These are phyloP conservation scores for Hypoxylon sp. DNA, from an alignment of 2,329 filamentous ascomycete species.

Conservation along the genomic window DNA sequence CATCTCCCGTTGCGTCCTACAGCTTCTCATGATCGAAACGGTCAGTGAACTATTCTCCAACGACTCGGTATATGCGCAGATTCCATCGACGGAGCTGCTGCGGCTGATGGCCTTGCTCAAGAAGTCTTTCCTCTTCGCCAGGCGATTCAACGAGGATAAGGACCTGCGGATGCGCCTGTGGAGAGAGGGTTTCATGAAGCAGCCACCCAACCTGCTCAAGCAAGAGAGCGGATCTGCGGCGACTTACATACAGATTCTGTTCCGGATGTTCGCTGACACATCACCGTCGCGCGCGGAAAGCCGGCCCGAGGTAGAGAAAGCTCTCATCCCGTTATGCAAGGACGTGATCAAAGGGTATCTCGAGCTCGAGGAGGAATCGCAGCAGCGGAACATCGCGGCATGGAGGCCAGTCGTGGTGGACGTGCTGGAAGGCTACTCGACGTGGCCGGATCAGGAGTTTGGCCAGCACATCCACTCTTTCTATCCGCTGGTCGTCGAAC, in stretches of 20 bases:
- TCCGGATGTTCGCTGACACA: constrained; percentile 96
- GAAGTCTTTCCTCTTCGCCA: constrained; percentile 95
- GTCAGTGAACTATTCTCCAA: constrained; percentile 99
- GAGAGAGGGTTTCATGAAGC: constrained; percentile 99
- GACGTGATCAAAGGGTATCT: constrained; percentile 92
- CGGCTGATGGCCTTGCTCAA: constrained; percentile 94
- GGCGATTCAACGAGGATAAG: constrained; percentile 97
- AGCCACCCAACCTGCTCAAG: constrained; percentile 95
- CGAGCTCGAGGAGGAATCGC: constrained; percentile 89
- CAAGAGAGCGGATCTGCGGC: constrained; percentile 93
- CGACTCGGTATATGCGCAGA: constrained; percentile 90
- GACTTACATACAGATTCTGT: constrained; percentile 94
- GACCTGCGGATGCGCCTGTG: constrained; percentile 93
- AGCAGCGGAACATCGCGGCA: constrained; percentile 95
- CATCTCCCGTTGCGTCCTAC: constrained; percentile 96
- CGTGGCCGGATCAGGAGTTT: constrained; percentile 83
- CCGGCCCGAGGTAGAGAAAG: constrained; percentile 84
- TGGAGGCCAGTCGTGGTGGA: constrained; percentile 98
- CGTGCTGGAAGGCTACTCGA: constrained; percentile 90
- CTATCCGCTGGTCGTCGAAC: constrained; percentile 83
- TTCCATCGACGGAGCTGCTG: constrained; percentile 87
- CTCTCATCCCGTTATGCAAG: constrained; percentile 91
- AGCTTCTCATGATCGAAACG: constrained; percentile 98
- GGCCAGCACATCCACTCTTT: constrained; percentile 80
- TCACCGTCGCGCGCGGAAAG: constrained; percentile 81